Conservation (phyloP, 1,139 yeast species). For the Tardiomyces depauwii region DNA sequence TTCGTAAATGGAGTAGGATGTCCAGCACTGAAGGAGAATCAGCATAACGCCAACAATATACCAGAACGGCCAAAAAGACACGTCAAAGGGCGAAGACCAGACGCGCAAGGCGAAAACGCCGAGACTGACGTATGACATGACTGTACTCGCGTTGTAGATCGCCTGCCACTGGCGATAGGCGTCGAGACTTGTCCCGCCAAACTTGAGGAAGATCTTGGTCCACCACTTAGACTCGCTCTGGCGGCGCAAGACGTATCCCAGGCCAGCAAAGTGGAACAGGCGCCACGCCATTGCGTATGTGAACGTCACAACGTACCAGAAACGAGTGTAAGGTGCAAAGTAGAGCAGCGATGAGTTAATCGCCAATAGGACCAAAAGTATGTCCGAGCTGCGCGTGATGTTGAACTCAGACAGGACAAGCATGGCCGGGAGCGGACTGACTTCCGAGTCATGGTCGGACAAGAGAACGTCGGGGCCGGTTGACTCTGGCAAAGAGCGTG, state of each 20-base stretch:
- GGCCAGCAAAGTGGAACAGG: constrained; percentile 40
- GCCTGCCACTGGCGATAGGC: constrained; percentile 74
- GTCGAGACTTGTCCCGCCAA: constrained; percentile 55
- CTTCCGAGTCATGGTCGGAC: constrained; percentile 9
- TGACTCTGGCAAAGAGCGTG: background rate
- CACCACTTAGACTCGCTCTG: constrained; percentile 57
- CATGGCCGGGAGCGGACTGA: constrained; percentile 33
- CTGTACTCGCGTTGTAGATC: constrained; percentile 43
- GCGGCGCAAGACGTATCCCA: constrained; percentile 41
- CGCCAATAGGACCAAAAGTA: constrained; percentile 40
- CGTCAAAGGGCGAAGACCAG: constrained; percentile 23
- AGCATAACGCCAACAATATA: constrained; percentile 45
- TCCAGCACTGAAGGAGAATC: constrained; percentile 57
- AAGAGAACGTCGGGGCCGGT: constrained; percentile 1
- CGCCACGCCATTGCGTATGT: constrained; percentile 40
- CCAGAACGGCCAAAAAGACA: constrained; percentile 38
- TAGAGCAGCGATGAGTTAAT: constrained; percentile 37
- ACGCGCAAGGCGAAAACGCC: constrained; percentile 27
- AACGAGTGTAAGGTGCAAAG: constrained; percentile 27
- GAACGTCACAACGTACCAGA: constrained; percentile 31
- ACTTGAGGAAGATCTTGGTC: constrained; percentile 56
- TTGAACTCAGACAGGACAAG: constrained; percentile 53
- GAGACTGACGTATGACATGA: constrained; percentile 33
- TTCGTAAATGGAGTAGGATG: constrained; percentile 56
- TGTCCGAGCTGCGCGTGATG: constrained; percentile 54